These are phyloP conservation scores for Aspergillus diversus DNA, from an alignment of 495 filamentous ascomycete species.

Conservation along the genomic window DNA sequence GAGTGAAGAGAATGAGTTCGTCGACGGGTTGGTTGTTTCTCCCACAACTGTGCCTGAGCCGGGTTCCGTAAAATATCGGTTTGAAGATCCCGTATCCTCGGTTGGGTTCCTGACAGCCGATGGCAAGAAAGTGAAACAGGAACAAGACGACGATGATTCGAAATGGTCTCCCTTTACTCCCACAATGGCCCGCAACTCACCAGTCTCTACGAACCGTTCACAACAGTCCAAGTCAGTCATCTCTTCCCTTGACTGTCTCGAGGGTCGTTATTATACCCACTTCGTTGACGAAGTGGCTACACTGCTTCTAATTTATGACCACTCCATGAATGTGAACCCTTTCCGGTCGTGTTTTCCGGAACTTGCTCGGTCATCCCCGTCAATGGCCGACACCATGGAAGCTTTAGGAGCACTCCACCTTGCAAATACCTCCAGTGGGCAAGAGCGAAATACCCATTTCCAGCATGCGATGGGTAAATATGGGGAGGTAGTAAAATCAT, in stretches of 20 bases:
- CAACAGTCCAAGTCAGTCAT: conserved; percentile 32
- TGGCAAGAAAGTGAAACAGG: conserved; percentile 19
- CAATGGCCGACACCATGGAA: conserved; percentile 48
- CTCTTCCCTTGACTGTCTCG: conserved; percentile 30
- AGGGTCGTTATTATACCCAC: conserved; percentile 43
- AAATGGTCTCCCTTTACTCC: conserved; percentile 29
- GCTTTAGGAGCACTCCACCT: conserved; percentile 48
- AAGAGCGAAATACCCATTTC: conserved; percentile 40
- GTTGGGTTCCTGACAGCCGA: conserved; percentile 1
- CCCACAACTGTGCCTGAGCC: conserved; percentile 16
- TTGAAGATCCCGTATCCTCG: conserved; percentile 31
- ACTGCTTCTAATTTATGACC: conserved; percentile 45
- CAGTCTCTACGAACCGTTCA: conserved; percentile 27
- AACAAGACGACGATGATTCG: conserved; percentile 21
- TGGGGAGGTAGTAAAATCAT: conserved; percentile 42
- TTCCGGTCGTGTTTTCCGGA: conserved; percentile 43
- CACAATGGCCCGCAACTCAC: conserved; percentile 23
- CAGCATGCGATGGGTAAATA: conserved; percentile 49
- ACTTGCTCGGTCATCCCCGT: conserved; percentile 40
- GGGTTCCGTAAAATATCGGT: conserved; percentile 27
- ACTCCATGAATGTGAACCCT: conserved; percentile 40
- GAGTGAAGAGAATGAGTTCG: conserved; percentile 8
- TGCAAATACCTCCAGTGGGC: conserved; percentile 43
- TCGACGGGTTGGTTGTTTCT: conserved; percentile 19
- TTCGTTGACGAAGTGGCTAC: conserved; percentile 45